Base-by-base conservation (phyloP, 192 early-diverging fungal species). In the Fimicolochytrium jonesii region DNA sequence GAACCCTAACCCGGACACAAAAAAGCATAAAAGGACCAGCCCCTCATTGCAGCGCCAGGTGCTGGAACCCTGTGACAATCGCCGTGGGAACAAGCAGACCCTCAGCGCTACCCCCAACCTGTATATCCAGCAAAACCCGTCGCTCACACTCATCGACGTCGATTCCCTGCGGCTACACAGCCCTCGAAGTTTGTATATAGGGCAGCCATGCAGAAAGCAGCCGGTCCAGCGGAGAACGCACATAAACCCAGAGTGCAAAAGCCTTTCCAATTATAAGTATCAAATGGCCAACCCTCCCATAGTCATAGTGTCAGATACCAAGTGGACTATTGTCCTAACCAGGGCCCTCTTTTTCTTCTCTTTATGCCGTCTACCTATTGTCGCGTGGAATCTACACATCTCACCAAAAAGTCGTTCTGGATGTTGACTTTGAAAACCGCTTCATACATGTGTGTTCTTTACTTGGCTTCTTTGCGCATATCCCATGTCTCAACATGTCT, bases 211-310 rank as follows among this genome's bases (percentile, higher is more conserved):
- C n/a, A n/a, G n/a, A n/a, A n/a, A n/a, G n/a, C n/a, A n/a, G n/a
- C n/a, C n/a, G n/a, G n/a, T n/a, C n/a, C n/a, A n/a, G n/a, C n/a
- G n/a, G n/a, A n/a, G n/a, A n/a, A n/a, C n/a, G n/a, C n/a, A n/a
- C n/a, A n/a, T n/a, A 47, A 36, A 37, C 18, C 23, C 4, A 61
- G 51, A 45, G 56, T 42, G 41, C 26, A 23, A 13, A 66, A 66
- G 41, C 64, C 53, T 23, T 66, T 52, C 41, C 39, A 58, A 56
- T 66, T 66, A 66, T 66, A 66, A 66, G 64, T 66, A 66, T 66
- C 39, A 18, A 20, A 35, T 7, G 7, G 25, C 31, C 44, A 18
- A 3, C 23, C 26, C 20, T 1, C 32, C 25, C 23, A 15, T 10
- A 7, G 31, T 32, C 45, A 18, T n/a, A 22, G 31, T n/a, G 33